Conservation (phyloP, 2,329 filamentous ascomycete genomes). For the Neonectria neomacrospora region DNA sequence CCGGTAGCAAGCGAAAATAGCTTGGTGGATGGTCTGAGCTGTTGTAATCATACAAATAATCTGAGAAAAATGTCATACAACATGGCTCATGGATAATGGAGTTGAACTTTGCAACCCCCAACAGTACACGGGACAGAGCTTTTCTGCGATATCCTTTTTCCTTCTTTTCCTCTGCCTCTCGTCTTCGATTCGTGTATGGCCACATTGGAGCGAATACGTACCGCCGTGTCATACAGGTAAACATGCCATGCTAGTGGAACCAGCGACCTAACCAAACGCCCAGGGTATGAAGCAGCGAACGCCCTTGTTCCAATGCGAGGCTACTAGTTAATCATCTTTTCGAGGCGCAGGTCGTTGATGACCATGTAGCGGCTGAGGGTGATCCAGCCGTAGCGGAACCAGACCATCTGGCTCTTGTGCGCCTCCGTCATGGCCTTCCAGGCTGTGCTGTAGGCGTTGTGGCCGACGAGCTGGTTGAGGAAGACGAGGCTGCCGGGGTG, state of each 20-base stretch:
- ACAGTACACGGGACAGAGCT: background rate
- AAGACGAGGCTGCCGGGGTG: conserved; percentile 73
- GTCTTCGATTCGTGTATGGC: background rate
- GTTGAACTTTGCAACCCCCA: background rate
- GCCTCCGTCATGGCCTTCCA: conserved; percentile 89
- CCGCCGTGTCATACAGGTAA: background rate
- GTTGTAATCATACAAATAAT: background rate
- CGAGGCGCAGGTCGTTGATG: conserved; percentile 82
- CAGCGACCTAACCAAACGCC: background rate
- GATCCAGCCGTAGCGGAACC: conserved; percentile 98
- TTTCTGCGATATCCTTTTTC: background rate
- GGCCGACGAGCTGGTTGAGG: conserved; percentile 75
- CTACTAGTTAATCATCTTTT: conserved; percentile 48
- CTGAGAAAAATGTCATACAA: background rate
- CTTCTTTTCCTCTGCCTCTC: background rate
- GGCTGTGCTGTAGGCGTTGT: conserved; percentile 64
- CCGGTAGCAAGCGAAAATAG: background rate
- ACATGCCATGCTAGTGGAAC: background rate
- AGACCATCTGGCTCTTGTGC: conserved; percentile 96
- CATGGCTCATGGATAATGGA: background rate
- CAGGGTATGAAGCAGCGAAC: background rate
- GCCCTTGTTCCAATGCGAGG: too few species aligned
- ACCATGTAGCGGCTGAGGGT: conserved; percentile 92
- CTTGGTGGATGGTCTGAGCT: conserved; percentile 2
- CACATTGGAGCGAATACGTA: too few species aligned